phyloP scores from a whole-genome alignment of 1,139 yeast species.

The Saccharomyces hybrid region DNA sequence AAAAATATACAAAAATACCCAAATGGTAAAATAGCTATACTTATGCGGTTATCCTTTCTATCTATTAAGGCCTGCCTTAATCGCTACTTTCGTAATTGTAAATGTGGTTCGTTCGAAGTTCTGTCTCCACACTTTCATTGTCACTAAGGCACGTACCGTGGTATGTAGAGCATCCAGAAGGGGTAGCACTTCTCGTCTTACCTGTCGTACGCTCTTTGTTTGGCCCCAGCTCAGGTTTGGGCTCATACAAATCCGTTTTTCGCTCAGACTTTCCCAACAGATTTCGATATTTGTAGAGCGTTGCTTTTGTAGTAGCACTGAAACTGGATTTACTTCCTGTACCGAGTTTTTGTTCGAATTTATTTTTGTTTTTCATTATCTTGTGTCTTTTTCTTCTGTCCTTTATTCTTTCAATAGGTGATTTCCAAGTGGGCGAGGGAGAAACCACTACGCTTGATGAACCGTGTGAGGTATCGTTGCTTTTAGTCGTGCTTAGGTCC shows the following conservation, averaged over 20 bases:
- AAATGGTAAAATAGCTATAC: not conserved
- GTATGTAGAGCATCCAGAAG: not conserved
- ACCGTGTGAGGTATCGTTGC: not conserved
- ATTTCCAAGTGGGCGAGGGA: slow-evolving; percentile 15
- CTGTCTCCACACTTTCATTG: slow-evolving; percentile 15
- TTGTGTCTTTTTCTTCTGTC: slow-evolving; percentile 5
- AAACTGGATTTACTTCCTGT: not conserved
- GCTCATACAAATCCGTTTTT: not conserved
- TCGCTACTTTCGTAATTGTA: slow-evolving; percentile 11
- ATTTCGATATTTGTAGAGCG: not conserved
- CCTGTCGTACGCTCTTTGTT: not conserved
- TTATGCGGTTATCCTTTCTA: not conserved
- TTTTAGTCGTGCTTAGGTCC: not conserved
- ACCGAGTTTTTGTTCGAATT: not conserved
- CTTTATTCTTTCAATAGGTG: slow-evolving; percentile 10
- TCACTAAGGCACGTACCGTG: slow-evolving; percentile 1
- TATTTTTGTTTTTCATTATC: not conserved
- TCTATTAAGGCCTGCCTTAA: not conserved
- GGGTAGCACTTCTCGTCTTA: not conserved
- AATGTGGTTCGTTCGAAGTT: slow-evolving; percentile 17
- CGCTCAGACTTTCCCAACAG: not conserved
- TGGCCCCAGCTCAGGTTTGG: not conserved
- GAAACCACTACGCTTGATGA: not conserved
- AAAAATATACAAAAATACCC: too few species aligned
- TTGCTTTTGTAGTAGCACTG: not conserved